Evolutionary conservation across 139 green algal species (phyloP), one percentile per base, ranked within the genome.

Genomic region (Closterium sp.): DNA sequence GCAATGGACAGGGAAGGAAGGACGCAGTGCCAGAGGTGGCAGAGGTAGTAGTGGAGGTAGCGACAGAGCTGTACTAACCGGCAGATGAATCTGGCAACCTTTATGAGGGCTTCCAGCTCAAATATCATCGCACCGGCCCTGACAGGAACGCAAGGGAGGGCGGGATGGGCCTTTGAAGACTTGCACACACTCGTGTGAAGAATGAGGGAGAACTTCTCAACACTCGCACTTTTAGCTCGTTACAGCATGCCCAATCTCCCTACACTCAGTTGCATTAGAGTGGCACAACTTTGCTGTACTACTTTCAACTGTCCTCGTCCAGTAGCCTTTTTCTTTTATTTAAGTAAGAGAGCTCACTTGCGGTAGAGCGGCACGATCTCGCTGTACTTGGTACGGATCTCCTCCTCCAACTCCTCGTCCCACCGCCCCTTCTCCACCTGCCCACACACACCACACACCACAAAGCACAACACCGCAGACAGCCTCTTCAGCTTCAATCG

Each of bases 21-120:
- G 42, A 13, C 42, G 42, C 5, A 62, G 42, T 62, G 42, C 5
- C 7, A 62, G 42, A 7, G 42, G 7, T 7, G 7, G 7, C 42
- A 7, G 42, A 7, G 7, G 42, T n/a, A n/a, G n/a, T n/a, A n/a
- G n/a, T n/a, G n/a, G n/a, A n/a, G n/a, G 11, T 50, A 50, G 62
- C 27, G 62, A 6, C 17, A 79, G 62, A 79, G 62, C 17, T 24
- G 19, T 79, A 79, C 62, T 79, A 13, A 92, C 91, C 88, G 79
- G 92, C 42, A 90, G 85, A 94, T 38, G 50, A 90, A 94, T 22
- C 89, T 79, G 17, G 92, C 92, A 6, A 94, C 29, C 73, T 94
- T 94, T 22, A 94, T 34, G n/a, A 42, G 22, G 2, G 92, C 92
- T 90, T 94, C 92, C 29, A 94, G 27, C 92, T 94, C 92, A 93